These are phyloP conservation scores for Ascochyta lentis DNA, from an alignment of 2,329 filamentous ascomycete genomes.

Conservation along the genomic window DNA sequence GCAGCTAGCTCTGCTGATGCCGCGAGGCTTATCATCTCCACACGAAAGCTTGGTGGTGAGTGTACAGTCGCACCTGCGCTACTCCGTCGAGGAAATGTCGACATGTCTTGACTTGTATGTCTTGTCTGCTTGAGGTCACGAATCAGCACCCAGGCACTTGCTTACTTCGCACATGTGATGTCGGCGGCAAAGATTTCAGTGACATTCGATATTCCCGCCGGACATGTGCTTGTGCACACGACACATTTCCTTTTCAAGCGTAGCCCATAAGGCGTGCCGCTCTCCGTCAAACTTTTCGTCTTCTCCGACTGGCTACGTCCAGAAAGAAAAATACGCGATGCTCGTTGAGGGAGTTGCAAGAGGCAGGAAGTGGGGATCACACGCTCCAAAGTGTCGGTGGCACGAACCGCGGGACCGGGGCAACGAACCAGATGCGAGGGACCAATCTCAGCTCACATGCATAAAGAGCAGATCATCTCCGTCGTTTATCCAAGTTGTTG, in stretches of 20 bases:
- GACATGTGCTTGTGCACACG: conserved; percentile 10
- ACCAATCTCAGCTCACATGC: neutral
- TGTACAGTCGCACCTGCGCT: neutral
- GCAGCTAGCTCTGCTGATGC: conserved; percentile 2
- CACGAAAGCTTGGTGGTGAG: conserved; percentile 7
- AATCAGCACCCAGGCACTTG: neutral
- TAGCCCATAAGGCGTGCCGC: neutral
- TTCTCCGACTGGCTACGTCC: conserved; percentile 1
- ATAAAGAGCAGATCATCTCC: conserved; percentile 10
- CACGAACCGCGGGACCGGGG: conserved; percentile 12
- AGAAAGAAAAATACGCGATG: neutral
- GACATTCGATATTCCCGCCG: conserved; percentile 8
- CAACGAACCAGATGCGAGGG: conserved; percentile 10
- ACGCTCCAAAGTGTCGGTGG: conserved; percentile 7
- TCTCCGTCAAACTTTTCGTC: neutral
- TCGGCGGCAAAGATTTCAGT: neutral
- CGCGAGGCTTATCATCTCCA: conserved; percentile 9
- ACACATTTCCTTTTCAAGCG: conserved; percentile 3
- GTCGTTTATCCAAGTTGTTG: neutral
- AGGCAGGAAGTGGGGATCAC: conserved; percentile 15
- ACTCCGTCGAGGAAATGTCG: neutral
- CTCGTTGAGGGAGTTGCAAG: conserved; percentile 11
- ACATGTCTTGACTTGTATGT: neutral
- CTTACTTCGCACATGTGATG: neutral
- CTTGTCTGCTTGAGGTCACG: neutral